These are phyloP conservation scores for Sanghuangporus weigelae DNA, from an alignment of 1,284 basidiomycete genomes.

Conservation along the genomic window DNA sequence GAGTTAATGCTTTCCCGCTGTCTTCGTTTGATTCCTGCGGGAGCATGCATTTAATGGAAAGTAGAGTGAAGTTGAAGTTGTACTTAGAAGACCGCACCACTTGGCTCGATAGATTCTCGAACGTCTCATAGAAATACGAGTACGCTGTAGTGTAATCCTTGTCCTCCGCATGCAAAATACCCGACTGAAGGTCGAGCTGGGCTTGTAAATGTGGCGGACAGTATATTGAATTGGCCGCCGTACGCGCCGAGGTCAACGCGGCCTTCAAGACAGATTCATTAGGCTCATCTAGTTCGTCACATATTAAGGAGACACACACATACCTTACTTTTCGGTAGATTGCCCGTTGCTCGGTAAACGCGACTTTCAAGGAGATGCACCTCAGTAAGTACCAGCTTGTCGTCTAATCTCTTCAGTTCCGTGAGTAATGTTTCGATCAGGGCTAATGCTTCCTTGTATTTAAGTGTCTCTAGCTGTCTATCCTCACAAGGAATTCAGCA, in stretches of 20 bases:
- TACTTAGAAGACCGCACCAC: conserved; percentile 45
- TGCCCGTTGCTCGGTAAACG: conserved; percentile 89
- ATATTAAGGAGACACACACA: conserved; percentile 13
- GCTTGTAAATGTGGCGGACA: conserved; percentile 94
- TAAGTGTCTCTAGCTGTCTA: conserved; percentile 73
- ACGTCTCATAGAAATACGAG: conserved; percentile 97
- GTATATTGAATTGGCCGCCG: conserved; percentile 96
- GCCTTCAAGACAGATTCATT: conserved; percentile 44
- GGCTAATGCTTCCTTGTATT: conserved; percentile 76
- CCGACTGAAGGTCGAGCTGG: conserved; percentile 87
- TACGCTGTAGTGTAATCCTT: conserved; percentile 98
- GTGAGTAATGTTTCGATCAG: conserved; percentile 84
- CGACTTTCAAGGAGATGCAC: conserved; percentile 92
- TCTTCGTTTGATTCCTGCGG: conserved; percentile 22
- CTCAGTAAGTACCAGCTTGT: conserved; percentile 97
- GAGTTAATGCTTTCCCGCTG: conserved; percentile 53
- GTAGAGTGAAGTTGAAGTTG: conserved; percentile 22
- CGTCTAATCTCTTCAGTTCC: conserved; percentile 91
- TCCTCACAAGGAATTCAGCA: neutral
- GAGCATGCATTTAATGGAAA: neutral
- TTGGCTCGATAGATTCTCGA: conserved; percentile 71
- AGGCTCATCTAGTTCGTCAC: neutral
- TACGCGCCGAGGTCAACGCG: conserved; percentile 86
- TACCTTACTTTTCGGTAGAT: conserved; percentile 91
- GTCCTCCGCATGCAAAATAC: conserved; percentile 92